phyloP scores from a whole-genome alignment of 352 stramenopile species.

The Globisporangium irregulare region DNA sequence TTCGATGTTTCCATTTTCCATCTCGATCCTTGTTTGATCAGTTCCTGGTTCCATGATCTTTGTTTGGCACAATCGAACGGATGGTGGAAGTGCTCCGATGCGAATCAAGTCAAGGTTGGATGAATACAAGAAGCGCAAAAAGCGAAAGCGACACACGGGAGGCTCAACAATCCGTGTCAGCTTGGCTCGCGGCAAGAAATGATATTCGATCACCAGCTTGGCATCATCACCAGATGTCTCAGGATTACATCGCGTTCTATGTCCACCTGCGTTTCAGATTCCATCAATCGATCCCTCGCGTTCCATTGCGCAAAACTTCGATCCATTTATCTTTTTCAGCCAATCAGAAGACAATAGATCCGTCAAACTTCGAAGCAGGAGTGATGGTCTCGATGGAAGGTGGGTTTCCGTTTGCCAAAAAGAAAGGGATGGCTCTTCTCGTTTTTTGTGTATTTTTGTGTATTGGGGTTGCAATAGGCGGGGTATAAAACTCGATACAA shows the following conservation, averaged over 20 bases:
- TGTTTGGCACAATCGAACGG: background rate
- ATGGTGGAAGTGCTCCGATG: background rate
- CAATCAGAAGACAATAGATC: background rate
- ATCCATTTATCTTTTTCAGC: background rate
- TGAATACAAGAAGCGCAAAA: background rate
- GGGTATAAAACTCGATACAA: background rate
- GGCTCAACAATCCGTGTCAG: background rate
- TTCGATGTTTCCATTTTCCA: background rate
- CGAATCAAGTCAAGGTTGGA: background rate
- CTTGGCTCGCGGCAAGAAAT: background rate
- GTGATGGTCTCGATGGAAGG: conserved; percentile 2
- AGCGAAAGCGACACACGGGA: background rate
- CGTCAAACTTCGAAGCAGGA: background rate
- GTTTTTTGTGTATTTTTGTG: background rate
- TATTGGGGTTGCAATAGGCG: background rate
- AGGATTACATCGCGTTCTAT: conserved; percentile 7
- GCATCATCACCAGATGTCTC: conserved; percentile 8
- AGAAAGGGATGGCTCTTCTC: background rate
- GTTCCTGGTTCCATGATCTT: background rate
- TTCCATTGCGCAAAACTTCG: background rate
- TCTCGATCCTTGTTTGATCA: background rate
- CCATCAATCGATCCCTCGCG: background rate
- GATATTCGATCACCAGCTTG: background rate
- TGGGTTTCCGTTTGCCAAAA: background rate
- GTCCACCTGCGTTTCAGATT: conserved; percentile 12